Conservation (phyloP, 768 basidiomycete genomes). For the Pulveroboletus sp. region DNA sequence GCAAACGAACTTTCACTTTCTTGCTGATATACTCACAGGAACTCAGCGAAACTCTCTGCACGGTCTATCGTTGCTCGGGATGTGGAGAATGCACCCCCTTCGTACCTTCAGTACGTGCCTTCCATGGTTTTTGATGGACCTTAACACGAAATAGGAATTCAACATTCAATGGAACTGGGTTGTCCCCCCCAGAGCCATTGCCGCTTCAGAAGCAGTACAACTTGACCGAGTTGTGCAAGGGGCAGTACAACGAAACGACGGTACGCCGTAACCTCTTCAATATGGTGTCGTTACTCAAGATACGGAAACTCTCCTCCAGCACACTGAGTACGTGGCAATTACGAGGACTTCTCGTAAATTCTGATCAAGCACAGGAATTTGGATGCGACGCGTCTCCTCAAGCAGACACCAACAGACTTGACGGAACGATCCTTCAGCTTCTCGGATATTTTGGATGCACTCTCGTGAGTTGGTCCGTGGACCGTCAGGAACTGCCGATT, state of each 20-base stretch:
- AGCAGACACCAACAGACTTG: too few relatives aligned
- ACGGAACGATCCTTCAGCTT: too few relatives aligned
- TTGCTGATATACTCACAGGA: neutral
- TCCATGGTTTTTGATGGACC: neutral
- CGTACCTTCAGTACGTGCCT: neutral
- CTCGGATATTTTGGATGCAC: too few relatives aligned
- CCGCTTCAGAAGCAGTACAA: too few relatives aligned
- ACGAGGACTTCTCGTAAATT: neutral
- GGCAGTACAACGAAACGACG: neutral
- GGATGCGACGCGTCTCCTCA: too few relatives aligned
- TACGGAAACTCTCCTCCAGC: neutral
- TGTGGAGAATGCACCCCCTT: neutral
- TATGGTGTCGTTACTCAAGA: neutral
- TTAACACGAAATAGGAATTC: neutral
- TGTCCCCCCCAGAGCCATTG: too few relatives aligned
- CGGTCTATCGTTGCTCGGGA: neutral
- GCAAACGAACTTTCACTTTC: neutral
- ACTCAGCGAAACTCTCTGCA: neutral
- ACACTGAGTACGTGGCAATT: neutral
- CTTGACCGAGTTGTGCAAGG: too few relatives aligned
- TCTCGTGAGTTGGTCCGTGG: too few relatives aligned
- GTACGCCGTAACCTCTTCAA: neutral
- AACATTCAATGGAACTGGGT: too few relatives aligned
- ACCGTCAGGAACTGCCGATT: too few relatives aligned
- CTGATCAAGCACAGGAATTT: neutral